Conservation (phyloP, 1,284 basidiomycete species). For the Cutaneotrichosporon sp. region DNA sequence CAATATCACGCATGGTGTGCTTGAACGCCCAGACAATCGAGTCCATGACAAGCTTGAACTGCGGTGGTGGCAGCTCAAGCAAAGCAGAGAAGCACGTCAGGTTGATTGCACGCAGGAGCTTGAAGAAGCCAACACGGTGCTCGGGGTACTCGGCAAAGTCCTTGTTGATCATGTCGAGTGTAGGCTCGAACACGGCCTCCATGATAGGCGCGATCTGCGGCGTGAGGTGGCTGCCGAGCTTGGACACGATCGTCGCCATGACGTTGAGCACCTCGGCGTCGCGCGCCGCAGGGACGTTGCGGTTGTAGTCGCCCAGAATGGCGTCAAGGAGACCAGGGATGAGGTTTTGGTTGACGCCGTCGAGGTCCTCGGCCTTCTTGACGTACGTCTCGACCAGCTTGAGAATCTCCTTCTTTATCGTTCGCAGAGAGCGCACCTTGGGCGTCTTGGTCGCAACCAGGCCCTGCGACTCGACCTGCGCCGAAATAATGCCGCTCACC, state of each 20-base stretch:
- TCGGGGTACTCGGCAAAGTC: slow-evolving; percentile 98
- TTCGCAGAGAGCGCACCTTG: slow-evolving; percentile 87
- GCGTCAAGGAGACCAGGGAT: slow-evolving; percentile 96
- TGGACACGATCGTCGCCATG: slow-evolving; percentile 90
- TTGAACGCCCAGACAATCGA: slow-evolving; percentile 99
- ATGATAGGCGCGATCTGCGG: slow-evolving; percentile 95
- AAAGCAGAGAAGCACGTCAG: slow-evolving; percentile 92
- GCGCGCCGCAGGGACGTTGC: slow-evolving; percentile 86
- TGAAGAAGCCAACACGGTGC: slow-evolving; percentile 96
- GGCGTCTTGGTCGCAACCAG: slow-evolving; percentile 94
- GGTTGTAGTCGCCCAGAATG: slow-evolving; percentile 92
- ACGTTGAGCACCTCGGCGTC: slow-evolving; percentile 98
- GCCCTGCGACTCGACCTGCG: slow-evolving; percentile 81
- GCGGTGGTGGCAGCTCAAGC: slow-evolving; percentile 75
- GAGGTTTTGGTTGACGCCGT: slow-evolving; percentile 82
- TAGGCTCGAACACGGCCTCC: slow-evolving; percentile 96
- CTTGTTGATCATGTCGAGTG: slow-evolving; percentile 98
- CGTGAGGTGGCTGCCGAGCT: slow-evolving; percentile 78
- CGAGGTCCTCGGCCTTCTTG: slow-evolving; percentile 91
- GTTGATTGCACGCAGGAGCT: slow-evolving; percentile 89
- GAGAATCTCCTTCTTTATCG: slow-evolving; percentile 98
- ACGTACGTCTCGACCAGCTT: slow-evolving; percentile 98
- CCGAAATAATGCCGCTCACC: slow-evolving; percentile 94
- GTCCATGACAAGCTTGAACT: slow-evolving; percentile 98
- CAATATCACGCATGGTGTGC: slow-evolving; percentile 98